Evolutionary conservation across 1,284 basidiomycete genomes (phyloP).

Genomic region (Apiotrichum laibachii): DNA sequence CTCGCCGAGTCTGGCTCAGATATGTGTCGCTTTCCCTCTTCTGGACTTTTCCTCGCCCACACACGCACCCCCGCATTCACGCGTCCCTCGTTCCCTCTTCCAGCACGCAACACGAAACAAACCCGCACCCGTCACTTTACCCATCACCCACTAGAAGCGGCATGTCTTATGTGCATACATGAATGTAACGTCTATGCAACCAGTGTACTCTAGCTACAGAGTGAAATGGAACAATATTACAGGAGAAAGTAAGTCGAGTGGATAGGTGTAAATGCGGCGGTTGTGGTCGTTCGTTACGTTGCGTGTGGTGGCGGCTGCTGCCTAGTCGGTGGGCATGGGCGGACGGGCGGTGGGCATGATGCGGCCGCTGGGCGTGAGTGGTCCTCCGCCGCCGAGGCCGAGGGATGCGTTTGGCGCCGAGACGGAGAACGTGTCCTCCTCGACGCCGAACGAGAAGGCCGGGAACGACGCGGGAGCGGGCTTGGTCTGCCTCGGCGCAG

Average conservation of each 20-base stretch:
- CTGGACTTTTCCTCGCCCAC: too few relatives aligned
- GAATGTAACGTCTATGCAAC: constrained; percentile 8
- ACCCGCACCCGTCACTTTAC: not conserved
- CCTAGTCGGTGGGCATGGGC: constrained; percentile 20
- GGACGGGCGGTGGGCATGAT: constrained; percentile 44
- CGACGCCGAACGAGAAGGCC: not conserved
- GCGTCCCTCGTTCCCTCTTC: too few relatives aligned
- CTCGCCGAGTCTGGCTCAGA: too few relatives aligned
- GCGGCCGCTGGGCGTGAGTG: constrained; percentile 27
- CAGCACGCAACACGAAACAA: too few relatives aligned
- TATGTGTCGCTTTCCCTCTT: too few relatives aligned
- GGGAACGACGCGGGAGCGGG: not conserved
- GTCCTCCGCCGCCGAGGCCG: not conserved
- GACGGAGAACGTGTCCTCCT: not conserved
- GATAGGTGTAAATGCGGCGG: not conserved
- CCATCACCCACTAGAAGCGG: not conserved
- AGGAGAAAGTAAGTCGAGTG: not conserved
- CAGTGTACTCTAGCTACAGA: constrained; percentile 1
- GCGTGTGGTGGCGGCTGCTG: not conserved
- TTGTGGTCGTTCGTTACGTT: not conserved
- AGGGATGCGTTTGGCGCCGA: not conserved
- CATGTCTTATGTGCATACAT: constrained; percentile 6
- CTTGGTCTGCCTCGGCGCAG: constrained; percentile 10
- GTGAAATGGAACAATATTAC: not conserved
- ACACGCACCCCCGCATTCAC: too few relatives aligned